Conservation (phyloP, 306 rosid species). For the Fragaria nilgerrensis region DNA sequence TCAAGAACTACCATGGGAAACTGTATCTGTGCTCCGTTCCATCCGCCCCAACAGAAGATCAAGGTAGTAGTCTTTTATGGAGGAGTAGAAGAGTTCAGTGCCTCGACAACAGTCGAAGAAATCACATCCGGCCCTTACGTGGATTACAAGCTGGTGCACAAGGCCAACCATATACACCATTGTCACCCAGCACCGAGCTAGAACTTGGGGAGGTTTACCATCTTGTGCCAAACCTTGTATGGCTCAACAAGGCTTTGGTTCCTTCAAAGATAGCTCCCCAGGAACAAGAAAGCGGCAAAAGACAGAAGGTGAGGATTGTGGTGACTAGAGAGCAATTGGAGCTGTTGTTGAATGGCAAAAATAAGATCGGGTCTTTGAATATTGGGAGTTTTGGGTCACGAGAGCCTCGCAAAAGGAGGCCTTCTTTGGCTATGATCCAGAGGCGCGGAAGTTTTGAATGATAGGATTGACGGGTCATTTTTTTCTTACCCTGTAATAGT, state of each 20-base stretch:
- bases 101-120: constrained; percentile 21
- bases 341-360: constrained; percentile 44
- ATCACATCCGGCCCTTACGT: constrained; percentile 26
- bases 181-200: constrained; percentile 26
- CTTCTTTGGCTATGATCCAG: constrained; percentile 53
- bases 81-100: constrained; percentile 25
- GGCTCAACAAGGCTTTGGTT: constrained; percentile 25
- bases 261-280: constrained; percentile 21
- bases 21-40: constrained; percentile 29
- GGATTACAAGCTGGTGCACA: constrained; percentile 17
- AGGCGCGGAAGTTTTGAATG: constrained; percentile 36
- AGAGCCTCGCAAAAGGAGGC: constrained; percentile 46
- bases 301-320: constrained; percentile 52
- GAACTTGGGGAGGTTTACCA: constrained; percentile 39
- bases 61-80: constrained; percentile 24
- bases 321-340: constrained; percentile 50
- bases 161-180: constrained; percentile 4
- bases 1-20: constrained; percentile 49
- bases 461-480: neutral
- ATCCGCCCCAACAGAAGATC: constrained; percentile 32
- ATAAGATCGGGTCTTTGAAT: constrained; percentile 24
- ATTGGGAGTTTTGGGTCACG: constrained; percentile 21
- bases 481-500: neutral
- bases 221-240: constrained; percentile 32
- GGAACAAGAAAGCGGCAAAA: constrained; percentile 27